Base-by-base conservation (phyloP, 2,329 filamentous ascomycete genomes). In the Aspergillus piperis region DNA sequence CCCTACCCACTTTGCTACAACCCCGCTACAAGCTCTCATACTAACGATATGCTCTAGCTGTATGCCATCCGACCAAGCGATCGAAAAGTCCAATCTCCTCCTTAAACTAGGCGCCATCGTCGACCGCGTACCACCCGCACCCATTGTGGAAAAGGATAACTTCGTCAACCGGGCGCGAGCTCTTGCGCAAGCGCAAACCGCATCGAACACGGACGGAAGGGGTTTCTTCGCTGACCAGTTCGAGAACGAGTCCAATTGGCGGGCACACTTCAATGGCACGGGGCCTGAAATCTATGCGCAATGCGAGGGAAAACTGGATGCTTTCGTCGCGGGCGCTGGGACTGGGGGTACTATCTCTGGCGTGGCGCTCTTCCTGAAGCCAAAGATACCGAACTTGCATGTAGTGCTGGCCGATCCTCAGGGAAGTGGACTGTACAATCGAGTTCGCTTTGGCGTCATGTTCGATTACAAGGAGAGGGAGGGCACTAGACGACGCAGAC, bases 141-240 rank as follows among this genome's bases (percentile, higher is more conserved):
- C 93, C 60, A 99, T 99, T 65, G 90, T 96, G n/a, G 92, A 93
- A 69, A 90, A 90, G 15, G 86, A 88, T 57, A 96, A 99, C 77
- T 99, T 96, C 73, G 95, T 99, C 73, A 98, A 99, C 79, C 85
- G 92, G 4, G 95, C 95, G 7, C 86, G 91, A 25, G 83, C 84
- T 21, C 86, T 92, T 54, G 94, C 95, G 0, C 76, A 77, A 54
- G 88, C 92, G 67, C 93, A 98, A 73, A 90, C 89, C 0, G 64
- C 65, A 44, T 68, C 68, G 13, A 39, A 64, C 36, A 47, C 60
- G 7, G 68, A 68, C 38, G 94, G 92, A 65, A 83, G 86, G 54
- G 95, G 95, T 21, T 93, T 96, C 78, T 99, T 98, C 73, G 92
- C 94, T 0, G 91, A 99, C 75, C 95, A 99, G 73, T 99, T 99